Evolutionary conservation across 345 rosid species (phyloP).

Genomic region (Eucalyptus curtisii): DNA sequence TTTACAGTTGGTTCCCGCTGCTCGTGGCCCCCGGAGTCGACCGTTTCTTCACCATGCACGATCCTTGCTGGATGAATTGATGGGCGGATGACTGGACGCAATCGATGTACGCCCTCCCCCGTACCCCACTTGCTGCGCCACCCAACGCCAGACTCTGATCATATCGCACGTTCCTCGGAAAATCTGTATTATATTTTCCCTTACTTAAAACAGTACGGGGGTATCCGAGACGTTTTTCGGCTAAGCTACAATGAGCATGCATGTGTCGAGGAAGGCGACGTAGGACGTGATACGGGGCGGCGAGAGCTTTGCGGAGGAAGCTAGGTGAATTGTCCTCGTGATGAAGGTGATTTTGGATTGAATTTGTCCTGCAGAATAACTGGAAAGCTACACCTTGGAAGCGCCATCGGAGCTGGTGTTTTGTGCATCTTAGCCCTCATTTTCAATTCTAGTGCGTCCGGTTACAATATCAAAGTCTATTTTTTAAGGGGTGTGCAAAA

Average conservation of each 20-base stretch:
- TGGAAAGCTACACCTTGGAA: background rate
- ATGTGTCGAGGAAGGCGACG: background rate
- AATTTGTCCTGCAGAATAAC: background rate
- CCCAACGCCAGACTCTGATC: background rate
- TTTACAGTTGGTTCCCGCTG: background rate
- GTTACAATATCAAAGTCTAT: background rate
- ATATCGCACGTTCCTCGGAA: background rate
- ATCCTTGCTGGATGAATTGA: background rate
- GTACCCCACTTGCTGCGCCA: background rate
- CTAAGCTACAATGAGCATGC: background rate
- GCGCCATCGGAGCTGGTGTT: background rate
- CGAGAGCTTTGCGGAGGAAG: background rate
- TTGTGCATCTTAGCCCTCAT: background rate
- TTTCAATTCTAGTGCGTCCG: background rate
- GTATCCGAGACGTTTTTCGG: background rate
- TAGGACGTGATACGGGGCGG: background rate
- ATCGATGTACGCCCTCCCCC: background rate
- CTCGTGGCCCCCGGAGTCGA: background rate
- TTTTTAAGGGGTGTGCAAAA: too few relatives aligned
- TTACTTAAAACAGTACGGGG: background rate
- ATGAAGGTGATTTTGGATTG: background rate
- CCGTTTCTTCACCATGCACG: background rate
- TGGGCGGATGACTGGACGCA: background rate
- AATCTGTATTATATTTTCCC: background rate
- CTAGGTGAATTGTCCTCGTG: background rate